phyloP scores from a whole-genome alignment of 352 stramenopile genomes.

The Globisporangium middletonii region DNA sequence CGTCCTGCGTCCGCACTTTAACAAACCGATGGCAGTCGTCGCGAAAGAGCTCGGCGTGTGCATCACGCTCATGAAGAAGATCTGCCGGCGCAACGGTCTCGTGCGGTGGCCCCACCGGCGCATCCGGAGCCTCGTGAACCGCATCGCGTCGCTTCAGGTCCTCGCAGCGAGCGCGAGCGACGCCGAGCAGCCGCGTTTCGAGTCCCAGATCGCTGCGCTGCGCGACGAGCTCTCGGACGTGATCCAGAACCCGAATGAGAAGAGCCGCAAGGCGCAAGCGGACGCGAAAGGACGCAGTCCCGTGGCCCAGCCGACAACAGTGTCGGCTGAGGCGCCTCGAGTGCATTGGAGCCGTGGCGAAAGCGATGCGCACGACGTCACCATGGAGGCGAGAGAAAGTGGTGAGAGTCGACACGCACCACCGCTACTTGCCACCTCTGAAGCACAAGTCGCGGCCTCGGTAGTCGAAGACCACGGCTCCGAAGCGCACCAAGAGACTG shows the following conservation, averaged over 20 bases:
- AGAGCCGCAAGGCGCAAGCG: slow-evolving; percentile 70
- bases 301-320: slow-evolving; percentile 6
- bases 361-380: too few relatives aligned
- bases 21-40: slow-evolving; percentile 79
- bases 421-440: too few relatives aligned
- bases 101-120: slow-evolving; percentile 76
- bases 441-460: too few relatives aligned
- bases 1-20: slow-evolving; percentile 76
- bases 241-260: slow-evolving; percentile 83
- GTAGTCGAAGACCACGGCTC: too few relatives aligned
- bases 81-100: slow-evolving; percentile 77
- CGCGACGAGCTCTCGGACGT: slow-evolving; percentile 67
- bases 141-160: slow-evolving; percentile 71
- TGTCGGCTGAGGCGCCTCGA: neutral
- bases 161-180: slow-evolving; percentile 41
- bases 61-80: slow-evolving; percentile 87
- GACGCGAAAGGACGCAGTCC: slow-evolving; percentile 43
- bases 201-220: slow-evolving; percentile 50
- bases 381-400: too few relatives aligned
- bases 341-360: too few relatives aligned
- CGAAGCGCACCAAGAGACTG: too few relatives aligned
- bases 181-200: slow-evolving; percentile 55
- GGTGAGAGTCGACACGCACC: too few relatives aligned
- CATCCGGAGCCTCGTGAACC: slow-evolving; percentile 78
- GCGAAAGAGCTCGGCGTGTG: slow-evolving; percentile 80